A percentile compares a stretch with the other conserved stretches of the same genome.
Evolutionary conservation across 768 basidiomycete species (phyloP).

Genomic region (Gloeophyllum trabeum): DNA sequence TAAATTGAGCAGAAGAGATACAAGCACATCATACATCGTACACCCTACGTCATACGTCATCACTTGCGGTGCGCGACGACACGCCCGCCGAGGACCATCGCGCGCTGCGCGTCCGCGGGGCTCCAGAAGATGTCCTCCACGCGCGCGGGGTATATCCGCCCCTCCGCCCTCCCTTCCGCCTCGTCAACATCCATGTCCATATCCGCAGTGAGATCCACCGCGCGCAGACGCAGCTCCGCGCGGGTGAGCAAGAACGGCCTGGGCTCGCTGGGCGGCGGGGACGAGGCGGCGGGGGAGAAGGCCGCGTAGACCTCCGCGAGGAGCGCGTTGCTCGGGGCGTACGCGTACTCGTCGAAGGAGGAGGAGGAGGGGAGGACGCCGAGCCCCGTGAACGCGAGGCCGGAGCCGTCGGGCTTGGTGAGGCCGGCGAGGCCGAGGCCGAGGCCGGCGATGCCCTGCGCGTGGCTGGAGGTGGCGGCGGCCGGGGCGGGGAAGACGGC

Average conservation of each 20-base stretch:
- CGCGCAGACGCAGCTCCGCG: slow-evolving; percentile 57
- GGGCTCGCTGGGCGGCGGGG: slow-evolving; percentile 42
- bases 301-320: slow-evolving; percentile 48
- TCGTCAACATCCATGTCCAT: slow-evolving; percentile 56
- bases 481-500: slow-evolving; percentile 5
- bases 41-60: too few relatives aligned
- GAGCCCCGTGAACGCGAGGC: too few relatives aligned
- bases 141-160: neutral
- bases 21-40: too few relatives aligned
- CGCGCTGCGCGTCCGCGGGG: neutral
- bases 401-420: slow-evolving; percentile 9
- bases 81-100: neutral
- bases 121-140: neutral
- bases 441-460: too few relatives aligned
- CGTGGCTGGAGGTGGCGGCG: too few relatives aligned
- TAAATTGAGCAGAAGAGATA: too few relatives aligned
- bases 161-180: slow-evolving; percentile 12
- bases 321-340: slow-evolving; percentile 35
- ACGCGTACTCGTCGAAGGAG: slow-evolving; percentile 60
- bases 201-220: slow-evolving; percentile 51
- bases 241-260: slow-evolving; percentile 50
- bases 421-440: too few relatives aligned
- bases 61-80: too few relatives aligned
- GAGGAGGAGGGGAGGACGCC: slow-evolving; percentile 66
- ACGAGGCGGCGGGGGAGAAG: slow-evolving; percentile 44